Evolutionary conservation across 768 basidiomycete genomes (phyloP).

Genomic region (Psilocybe subaeruginosa): DNA sequence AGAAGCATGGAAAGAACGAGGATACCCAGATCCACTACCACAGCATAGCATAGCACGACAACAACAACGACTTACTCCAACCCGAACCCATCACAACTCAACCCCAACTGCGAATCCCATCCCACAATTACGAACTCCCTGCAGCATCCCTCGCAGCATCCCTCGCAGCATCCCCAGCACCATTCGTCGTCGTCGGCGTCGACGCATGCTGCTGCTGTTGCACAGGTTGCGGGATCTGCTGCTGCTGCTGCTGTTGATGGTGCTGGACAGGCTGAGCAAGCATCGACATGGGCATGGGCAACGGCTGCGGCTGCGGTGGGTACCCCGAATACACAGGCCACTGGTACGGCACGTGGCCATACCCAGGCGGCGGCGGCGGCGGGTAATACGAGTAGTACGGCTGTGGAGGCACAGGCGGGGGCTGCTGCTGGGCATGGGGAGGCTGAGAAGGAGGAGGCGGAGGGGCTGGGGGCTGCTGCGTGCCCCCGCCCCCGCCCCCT

Average conservation of each 20-base stretch:
- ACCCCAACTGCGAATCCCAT: neutral
- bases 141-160: too few species aligned
- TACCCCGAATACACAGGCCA: slow-evolving; percentile 21
- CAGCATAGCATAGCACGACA: neutral
- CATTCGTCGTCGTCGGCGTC: neutral
- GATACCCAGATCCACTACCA: neutral
- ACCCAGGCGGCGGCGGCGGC: slow-evolving; percentile 11
- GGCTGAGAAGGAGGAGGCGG: slow-evolving; percentile 8
- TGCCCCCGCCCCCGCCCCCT: neutral
- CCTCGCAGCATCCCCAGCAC: too few species aligned
- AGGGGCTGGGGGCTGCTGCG: slow-evolving; percentile 11
- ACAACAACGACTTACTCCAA: neutral
- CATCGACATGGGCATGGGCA: slow-evolving; percentile 3
- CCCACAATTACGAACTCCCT: neutral
- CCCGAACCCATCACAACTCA: neutral
- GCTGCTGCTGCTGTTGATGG: neutral
- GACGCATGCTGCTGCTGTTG: neutral
- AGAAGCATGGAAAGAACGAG: neutral
- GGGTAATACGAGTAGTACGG: slow-evolving; percentile 19
- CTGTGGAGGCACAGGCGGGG: slow-evolving; percentile 5
- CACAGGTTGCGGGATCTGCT: too few species aligned
- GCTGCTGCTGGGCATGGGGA: slow-evolving; percentile 13
- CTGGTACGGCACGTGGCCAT: slow-evolving; percentile 7
- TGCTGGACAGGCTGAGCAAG: neutral
- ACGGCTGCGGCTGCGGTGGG: slow-evolving; percentile 10